These are phyloP conservation scores for Toxoplasma gondii DNA, from an alignment of 169 alveolate species.

Conservation along the genomic window DNA sequence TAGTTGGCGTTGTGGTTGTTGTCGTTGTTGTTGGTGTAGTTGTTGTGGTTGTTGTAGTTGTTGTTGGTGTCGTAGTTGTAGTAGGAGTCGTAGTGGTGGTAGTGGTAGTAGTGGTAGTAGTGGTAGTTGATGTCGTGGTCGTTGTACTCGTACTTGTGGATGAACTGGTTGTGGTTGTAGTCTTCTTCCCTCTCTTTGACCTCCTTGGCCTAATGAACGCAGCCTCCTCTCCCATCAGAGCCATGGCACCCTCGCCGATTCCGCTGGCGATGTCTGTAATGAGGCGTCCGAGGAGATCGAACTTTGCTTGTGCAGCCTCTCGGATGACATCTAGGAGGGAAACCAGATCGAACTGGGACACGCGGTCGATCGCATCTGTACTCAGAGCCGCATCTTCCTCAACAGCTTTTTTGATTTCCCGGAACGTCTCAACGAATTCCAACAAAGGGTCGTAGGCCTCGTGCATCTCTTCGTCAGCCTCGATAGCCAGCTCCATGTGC, in stretches of 20 bases:
- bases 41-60: not conserved
- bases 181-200: not conserved
- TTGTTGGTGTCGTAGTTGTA: not conserved
- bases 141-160: not conserved
- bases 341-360: not conserved
- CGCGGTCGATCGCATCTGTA: not conserved
- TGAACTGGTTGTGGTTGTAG: not conserved
- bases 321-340: slow-evolving; percentile 15
- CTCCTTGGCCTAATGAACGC: not conserved
- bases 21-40: not conserved
- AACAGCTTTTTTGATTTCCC: not conserved
- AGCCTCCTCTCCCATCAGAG: not conserved
- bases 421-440: not conserved
- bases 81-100: not conserved
- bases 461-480: not conserved
- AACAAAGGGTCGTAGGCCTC: not conserved
- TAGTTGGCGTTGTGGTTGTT: not conserved
- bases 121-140: not conserved
- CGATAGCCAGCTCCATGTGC: not conserved
- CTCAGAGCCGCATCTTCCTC: not conserved
- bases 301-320: not conserved
- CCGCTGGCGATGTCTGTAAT: not conserved
- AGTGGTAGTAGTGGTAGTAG: not conserved
- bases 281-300: not conserved
- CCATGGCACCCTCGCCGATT: not conserved